Conservation (phyloP, 352 stramenopile genomes). For the Phytophthora multivora region DNA sequence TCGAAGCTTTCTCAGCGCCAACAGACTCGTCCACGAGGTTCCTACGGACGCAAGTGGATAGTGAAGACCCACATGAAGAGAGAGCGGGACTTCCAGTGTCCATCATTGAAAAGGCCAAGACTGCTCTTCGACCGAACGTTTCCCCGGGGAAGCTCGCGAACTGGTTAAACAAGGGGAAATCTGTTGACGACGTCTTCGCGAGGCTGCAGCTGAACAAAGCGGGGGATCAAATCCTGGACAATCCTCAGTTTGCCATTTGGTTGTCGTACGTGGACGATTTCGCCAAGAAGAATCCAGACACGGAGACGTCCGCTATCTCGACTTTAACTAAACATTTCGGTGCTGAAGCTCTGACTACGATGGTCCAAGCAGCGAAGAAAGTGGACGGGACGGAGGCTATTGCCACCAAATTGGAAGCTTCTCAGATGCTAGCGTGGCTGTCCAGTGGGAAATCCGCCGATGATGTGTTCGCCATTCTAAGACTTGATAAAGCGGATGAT, state of each 20-base stretch:
- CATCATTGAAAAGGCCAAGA: not conserved
- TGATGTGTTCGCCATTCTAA: not conserved
- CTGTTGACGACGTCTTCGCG: not conserved
- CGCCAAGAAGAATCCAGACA: not conserved
- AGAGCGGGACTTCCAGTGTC: not conserved
- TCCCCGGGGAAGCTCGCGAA: not conserved
- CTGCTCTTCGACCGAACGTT: not conserved
- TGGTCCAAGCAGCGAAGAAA: conserved; percentile 1
- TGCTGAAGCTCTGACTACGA: conserved; percentile 6
- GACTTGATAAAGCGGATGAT: not conserved
- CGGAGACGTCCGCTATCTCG: not conserved
- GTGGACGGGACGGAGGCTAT: not conserved
- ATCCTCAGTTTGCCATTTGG: not conserved
- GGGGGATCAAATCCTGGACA: not conserved
- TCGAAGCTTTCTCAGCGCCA: too few relatives aligned
- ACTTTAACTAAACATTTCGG: not conserved
- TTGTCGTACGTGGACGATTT: not conserved
- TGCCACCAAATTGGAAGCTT: conserved; percentile 2
- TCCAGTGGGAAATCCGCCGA: not conserved
- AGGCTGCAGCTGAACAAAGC: conserved; percentile 1
- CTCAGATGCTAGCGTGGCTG: not conserved
- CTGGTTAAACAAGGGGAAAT: conserved; percentile 1
- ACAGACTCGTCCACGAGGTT: too few relatives aligned
- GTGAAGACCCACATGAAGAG: not conserved
- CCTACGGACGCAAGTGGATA: too few relatives aligned